These are phyloP conservation scores for Arthromyces matolae DNA, from an alignment of 768 basidiomycete species.

Conservation along the genomic window DNA sequence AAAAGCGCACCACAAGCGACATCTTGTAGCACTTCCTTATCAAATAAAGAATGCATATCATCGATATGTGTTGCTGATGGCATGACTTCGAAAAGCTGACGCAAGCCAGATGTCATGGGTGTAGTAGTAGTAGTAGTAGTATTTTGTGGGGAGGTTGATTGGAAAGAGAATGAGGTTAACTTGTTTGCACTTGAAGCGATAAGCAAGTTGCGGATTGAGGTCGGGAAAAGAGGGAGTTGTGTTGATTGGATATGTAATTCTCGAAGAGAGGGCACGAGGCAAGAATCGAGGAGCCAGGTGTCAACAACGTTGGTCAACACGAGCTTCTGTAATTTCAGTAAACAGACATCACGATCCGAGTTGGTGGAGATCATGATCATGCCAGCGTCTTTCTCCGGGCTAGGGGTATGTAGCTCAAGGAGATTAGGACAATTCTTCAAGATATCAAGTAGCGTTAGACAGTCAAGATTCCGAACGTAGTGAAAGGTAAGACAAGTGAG, in stretches of 20 bases:
- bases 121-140: not conserved
- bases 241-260: slow-evolving; percentile 3
- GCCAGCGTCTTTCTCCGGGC: not conserved
- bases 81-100: not conserved
- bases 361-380: not conserved
- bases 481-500: slow-evolving; percentile 4
- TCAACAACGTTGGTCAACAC: slow-evolving; percentile 1
- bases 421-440: slow-evolving; percentile 4
- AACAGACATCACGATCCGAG: not conserved
- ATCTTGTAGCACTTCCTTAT: not conserved
- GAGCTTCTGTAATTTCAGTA: slow-evolving; percentile 2
- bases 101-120: too few relatives aligned
- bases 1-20: slow-evolving; percentile 1
- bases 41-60: slow-evolving; percentile 1
- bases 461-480: not conserved
- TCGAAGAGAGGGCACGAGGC: slow-evolving; percentile 4
- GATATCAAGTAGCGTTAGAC: not conserved
- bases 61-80: slow-evolving; percentile 1
- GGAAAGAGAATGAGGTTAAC: slow-evolving; percentile 1
- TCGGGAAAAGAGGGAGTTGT: not conserved
- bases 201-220: not conserved
- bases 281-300: slow-evolving; percentile 6
- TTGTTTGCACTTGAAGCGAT: not conserved
- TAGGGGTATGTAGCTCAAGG: not conserved
- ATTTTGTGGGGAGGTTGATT: not conserved